Conservation (phyloP, 2,329 filamentous ascomycete species). For the Aspergillus ustus region DNA sequence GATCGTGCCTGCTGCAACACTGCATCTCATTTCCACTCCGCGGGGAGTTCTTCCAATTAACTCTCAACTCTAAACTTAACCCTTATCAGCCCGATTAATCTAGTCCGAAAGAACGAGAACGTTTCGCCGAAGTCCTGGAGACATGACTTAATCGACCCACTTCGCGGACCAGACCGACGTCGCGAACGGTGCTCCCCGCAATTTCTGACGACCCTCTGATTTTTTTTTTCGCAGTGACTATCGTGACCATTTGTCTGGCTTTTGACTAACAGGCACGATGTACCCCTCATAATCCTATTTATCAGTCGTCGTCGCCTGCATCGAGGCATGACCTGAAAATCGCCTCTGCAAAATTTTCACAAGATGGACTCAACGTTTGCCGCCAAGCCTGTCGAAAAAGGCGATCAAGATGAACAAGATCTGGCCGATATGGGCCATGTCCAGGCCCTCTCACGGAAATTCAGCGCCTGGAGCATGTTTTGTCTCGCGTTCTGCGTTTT, state of each 20-base stretch:
- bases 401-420: slow-evolving; percentile 46
- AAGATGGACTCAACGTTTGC: background rate
- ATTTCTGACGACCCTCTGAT: background rate
- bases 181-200: background rate
- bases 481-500: slow-evolving; percentile 62
- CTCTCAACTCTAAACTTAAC: too few species aligned
- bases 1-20: too few species aligned
- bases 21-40: too few species aligned
- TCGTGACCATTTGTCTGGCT: background rate
- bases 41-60: too few species aligned
- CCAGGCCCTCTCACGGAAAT: slow-evolving; percentile 53
- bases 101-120: background rate
- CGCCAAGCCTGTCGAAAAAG: slow-evolving; percentile 33
- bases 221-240: background rate
- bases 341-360: background rate
- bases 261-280: too few species aligned
- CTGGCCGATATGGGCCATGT: slow-evolving; percentile 50
- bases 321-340: background rate
- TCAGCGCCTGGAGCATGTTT: slow-evolving; percentile 61
- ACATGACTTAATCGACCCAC: background rate
- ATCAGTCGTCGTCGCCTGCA: background rate
- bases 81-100: background rate
- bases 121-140: background rate
- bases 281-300: background rate
- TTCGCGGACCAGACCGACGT: background rate